A percentile compares a stretch with the other conserved stretches of the same genome.
phyloP scores from a whole-genome alignment of 169 alveolate species.

The Eimeria brunetti region DNA sequence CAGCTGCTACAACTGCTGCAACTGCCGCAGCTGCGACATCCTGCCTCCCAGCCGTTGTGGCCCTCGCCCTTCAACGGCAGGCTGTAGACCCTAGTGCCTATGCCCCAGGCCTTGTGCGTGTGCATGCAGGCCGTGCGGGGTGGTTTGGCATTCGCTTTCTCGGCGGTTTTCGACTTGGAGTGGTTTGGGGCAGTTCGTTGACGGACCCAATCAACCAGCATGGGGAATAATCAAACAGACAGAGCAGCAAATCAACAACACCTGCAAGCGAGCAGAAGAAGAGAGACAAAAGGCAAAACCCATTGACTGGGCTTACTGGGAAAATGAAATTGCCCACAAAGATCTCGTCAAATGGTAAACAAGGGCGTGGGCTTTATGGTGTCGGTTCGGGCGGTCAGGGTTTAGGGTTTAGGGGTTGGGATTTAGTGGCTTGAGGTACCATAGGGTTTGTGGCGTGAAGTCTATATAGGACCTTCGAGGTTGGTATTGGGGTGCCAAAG shows the following conservation, averaged over 20 bases:
- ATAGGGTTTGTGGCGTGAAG: background rate
- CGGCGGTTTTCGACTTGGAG: slow-evolving; percentile 21
- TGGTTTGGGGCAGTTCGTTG: background rate
- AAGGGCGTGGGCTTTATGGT: background rate
- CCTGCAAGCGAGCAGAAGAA: background rate
- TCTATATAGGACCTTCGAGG: background rate
- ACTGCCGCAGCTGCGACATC: background rate
- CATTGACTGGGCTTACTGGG: slow-evolving; percentile 84
- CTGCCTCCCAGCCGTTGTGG: background rate
- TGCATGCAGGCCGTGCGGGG: slow-evolving; percentile 13
- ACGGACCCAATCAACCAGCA: background rate
- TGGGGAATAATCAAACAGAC: background rate
- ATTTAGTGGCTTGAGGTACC: background rate
- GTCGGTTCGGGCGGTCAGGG: background rate
- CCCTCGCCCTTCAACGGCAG: background rate
- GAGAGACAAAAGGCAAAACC: background rate
- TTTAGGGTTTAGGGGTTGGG: background rate
- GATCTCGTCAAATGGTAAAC: slow-evolving; percentile 80
- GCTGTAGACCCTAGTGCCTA: background rate
- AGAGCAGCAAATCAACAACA: background rate
- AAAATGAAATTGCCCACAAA: slow-evolving; percentile 80
- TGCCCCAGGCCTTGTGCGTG: background rate
- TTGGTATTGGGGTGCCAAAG: background rate
- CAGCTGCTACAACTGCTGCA: background rate
- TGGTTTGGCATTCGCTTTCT: background rate